A percentile compares a stretch with the other conserved stretches of the same genome.
Evolutionary conservation across 805 yeast genomes (phyloP).

Genomic region (Starmerella floris): DNA sequence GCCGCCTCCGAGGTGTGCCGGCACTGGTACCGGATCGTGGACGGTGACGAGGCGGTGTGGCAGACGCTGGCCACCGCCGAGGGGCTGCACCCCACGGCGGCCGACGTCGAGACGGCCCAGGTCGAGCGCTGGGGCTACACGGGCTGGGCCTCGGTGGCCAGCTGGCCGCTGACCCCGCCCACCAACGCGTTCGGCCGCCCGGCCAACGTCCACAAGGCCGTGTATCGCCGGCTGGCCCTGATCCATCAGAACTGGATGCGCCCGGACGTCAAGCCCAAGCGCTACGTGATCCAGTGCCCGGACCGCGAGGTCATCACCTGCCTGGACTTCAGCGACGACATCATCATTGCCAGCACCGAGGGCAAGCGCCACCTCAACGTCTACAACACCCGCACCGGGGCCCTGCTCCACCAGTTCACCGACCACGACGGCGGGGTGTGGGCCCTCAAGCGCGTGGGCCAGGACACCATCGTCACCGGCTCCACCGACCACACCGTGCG

Average conservation of each 20-base stretch:
- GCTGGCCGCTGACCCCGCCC: constrained; percentile 4
- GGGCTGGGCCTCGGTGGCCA: constrained; percentile 22
- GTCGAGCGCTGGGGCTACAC: constrained; percentile 27
- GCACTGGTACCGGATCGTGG: constrained; percentile 56
- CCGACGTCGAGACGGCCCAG: constrained; percentile 33
- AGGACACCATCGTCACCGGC: constrained; percentile 71
- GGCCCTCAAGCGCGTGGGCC: constrained; percentile 79
- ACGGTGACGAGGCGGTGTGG: constrained; percentile 57
- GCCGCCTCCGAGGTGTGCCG: constrained; percentile 51
- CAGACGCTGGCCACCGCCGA: constrained; percentile 48
- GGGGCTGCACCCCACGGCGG: constrained; percentile 38
- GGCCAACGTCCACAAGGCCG: constrained; percentile 36
- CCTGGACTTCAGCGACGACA: constrained; percentile 80
- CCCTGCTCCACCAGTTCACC: constrained; percentile 42
- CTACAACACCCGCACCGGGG: constrained; percentile 64
- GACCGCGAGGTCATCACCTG: constrained; percentile 72
- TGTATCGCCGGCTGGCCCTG: constrained; percentile 46
- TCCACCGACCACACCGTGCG: constrained; percentile 90
- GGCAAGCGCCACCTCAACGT: constrained; percentile 62
- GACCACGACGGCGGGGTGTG: constrained; percentile 99
- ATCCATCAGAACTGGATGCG: constrained; percentile 70
- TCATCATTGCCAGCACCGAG: constrained; percentile 85
- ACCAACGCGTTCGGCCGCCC: constrained; percentile 20
- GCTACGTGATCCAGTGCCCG: constrained; percentile 35
- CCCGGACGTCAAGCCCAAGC: constrained; percentile 60